Evolutionary conservation across 805 yeast species (phyloP).

Genomic region (Grigorovia humatica): DNA sequence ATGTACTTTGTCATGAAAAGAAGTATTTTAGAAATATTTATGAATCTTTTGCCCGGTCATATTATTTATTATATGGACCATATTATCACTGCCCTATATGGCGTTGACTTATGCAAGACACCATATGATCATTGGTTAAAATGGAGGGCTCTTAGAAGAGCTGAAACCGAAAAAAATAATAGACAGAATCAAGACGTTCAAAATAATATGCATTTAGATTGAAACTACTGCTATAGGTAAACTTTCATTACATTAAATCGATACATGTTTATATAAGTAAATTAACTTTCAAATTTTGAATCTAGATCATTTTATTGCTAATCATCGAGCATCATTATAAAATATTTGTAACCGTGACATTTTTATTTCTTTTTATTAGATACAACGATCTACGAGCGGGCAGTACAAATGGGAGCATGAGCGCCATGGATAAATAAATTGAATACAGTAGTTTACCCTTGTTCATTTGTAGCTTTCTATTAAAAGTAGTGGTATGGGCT

Average conservation of each 20-base stretch:
- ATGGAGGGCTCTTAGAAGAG: constrained; percentile 3
- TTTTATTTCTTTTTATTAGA: background rate
- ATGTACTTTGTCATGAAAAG: constrained; percentile 14
- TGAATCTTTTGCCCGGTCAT: constrained; percentile 25
- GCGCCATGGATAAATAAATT: constrained; percentile 17
- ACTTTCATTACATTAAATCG: background rate
- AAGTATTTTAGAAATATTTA: constrained; percentile 13
- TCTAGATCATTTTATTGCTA: background rate
- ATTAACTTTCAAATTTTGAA: background rate
- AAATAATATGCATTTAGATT: background rate
- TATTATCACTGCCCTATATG: constrained; percentile 18
- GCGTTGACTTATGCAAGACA: constrained; percentile 19
- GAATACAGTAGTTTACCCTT: background rate
- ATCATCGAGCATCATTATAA: background rate
- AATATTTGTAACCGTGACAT: background rate
- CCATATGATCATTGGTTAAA: constrained; percentile 21
- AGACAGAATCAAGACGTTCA: background rate
- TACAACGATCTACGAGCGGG: constrained; percentile 19
- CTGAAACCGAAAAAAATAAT: background rate
- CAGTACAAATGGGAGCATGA: constrained; percentile 21
- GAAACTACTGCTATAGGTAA: background rate
- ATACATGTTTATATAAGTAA: background rate
- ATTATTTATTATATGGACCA: constrained; percentile 21
- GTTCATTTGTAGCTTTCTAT: background rate
- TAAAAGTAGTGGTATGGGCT: background rate